These are phyloP conservation scores for Aspergillus sp. DNA, from an alignment of 2,329 filamentous ascomycete species.

Conservation along the genomic window DNA sequence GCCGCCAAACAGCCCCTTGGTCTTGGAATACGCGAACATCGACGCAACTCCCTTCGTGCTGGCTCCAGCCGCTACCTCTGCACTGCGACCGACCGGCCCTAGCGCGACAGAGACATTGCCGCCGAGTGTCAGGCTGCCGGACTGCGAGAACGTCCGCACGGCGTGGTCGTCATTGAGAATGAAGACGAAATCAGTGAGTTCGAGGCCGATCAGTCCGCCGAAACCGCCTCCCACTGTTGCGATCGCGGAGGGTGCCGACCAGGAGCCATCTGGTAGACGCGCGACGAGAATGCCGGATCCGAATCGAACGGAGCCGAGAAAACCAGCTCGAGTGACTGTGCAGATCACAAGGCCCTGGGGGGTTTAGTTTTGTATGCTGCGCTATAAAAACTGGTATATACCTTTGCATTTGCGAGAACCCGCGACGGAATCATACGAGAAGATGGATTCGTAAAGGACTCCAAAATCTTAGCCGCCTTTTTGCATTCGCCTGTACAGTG, in stretches of 20 bases:
- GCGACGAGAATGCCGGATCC: constrained; percentile 47
- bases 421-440: constrained; percentile 92
- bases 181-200: constrained; percentile 73
- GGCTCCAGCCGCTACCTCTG: constrained; percentile 86
- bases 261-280: constrained; percentile 43
- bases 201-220: constrained; percentile 46
- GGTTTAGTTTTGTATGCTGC: neutral
- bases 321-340: constrained; percentile 45
- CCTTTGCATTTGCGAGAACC: constrained; percentile 85
- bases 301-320: constrained; percentile 45
- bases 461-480: constrained; percentile 90
- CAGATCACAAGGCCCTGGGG: constrained; percentile 45
- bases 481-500: constrained; percentile 76
- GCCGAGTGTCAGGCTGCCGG: constrained; percentile 82
- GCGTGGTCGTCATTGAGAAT: constrained; percentile 92
- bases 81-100: constrained; percentile 87
- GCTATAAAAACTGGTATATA: too few relatives aligned
- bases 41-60: constrained; percentile 80
- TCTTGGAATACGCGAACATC: constrained; percentile 95
- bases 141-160: constrained; percentile 86
- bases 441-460: constrained; percentile 86
- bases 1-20: constrained; percentile 91
- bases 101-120: constrained; percentile 93
- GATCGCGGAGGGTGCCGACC: constrained; percentile 48
- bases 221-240: constrained; percentile 42